Percentiles rank a stretch among this genome's conserved stretches.
Evolutionary conservation across 768 basidiomycete species (phyloP).

Genomic region (Amanita molliuscula): DNA sequence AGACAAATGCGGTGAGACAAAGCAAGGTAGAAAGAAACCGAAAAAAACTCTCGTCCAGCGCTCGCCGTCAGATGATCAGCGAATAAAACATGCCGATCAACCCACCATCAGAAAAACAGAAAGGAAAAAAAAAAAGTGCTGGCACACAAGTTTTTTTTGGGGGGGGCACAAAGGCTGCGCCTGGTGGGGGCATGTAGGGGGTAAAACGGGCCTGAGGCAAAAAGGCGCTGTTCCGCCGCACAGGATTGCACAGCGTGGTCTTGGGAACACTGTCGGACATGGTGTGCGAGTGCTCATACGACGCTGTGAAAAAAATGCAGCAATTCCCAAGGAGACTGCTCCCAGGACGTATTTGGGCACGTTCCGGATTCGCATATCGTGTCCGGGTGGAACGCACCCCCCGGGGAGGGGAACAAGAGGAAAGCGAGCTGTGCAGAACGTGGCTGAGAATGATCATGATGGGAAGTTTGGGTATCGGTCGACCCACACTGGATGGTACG

Average conservation of each 20-base stretch:
- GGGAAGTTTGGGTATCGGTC: not conserved
- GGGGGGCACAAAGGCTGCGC: not conserved
- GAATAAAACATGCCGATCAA: not conserved
- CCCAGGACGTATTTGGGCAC: not conserved
- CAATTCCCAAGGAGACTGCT: not conserved
- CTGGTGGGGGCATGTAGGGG: not conserved
- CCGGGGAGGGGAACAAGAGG: not conserved
- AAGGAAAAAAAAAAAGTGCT: not conserved
- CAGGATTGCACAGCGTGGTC: not conserved
- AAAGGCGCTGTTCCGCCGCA: not conserved
- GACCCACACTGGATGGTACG: too few species aligned
- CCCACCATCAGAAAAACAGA: not conserved
- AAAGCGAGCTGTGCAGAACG: not conserved
- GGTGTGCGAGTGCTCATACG: not conserved
- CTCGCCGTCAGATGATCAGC: not conserved
- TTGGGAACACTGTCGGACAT: not conserved
- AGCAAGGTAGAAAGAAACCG: too few species aligned
- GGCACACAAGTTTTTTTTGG: not conserved
- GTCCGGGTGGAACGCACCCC: not conserved
- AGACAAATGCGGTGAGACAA: too few species aligned
- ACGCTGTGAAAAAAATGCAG: not conserved
- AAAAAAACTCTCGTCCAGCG: not conserved
- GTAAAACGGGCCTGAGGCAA: not conserved
- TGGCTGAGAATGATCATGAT: not conserved
- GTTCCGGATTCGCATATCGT: not conserved